Evolutionary conservation across 768 basidiomycete species (phyloP), one percentile per base, ranked within the genome.

Genomic region (Psilocybe cyanescens): DNA sequence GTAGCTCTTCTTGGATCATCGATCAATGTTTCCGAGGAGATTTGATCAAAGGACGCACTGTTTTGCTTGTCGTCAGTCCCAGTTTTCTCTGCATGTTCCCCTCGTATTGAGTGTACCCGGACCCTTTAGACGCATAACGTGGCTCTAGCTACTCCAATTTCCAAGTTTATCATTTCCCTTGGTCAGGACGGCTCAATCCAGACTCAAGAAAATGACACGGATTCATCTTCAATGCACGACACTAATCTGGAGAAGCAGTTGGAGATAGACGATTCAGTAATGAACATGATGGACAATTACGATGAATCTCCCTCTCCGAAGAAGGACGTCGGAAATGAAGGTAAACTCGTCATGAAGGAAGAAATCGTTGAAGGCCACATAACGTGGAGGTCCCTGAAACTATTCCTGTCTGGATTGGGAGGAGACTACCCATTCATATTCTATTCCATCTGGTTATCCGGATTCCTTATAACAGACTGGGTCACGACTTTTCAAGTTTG

Each of bases 1-100:
- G 17, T 51, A 94, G 92, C 0, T 90, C 94, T 0, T 84, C 89
- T 60, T 91, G 92, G 75, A 84, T 97, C 46, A 89, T 87, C 67
- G 78, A 85, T 17, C 79, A 91, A 54, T 94, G 92, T 67, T 79
- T 97, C 46, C 80, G 81, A 60, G 94, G 95, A 12, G 87, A 89
- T 48, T 75, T 96, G 47, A 80, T 93, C 68, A 74, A 79, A 17
- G 86, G 84, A 8, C 83, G 94, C 51, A 96, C 95, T 0, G 77
- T 95, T 55, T 81, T 97, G 46, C 81, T 97, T 30, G 94, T 96
- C 35, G 85, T 84, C 66, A 57, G 79, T 70, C n/a, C 16, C 19
- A 69, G 8, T 45, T 8, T 31, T 35, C 33, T 35, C 33, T 35
- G 1, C 33, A 35, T 35, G 41, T 30, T 24, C 24, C 24, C 24